A percentile compares a stretch with the other conserved stretches of the same genome.
Conservation (phyloP, 2,329 filamentous ascomycete genomes). For the Trichoderma sp. region DNA sequence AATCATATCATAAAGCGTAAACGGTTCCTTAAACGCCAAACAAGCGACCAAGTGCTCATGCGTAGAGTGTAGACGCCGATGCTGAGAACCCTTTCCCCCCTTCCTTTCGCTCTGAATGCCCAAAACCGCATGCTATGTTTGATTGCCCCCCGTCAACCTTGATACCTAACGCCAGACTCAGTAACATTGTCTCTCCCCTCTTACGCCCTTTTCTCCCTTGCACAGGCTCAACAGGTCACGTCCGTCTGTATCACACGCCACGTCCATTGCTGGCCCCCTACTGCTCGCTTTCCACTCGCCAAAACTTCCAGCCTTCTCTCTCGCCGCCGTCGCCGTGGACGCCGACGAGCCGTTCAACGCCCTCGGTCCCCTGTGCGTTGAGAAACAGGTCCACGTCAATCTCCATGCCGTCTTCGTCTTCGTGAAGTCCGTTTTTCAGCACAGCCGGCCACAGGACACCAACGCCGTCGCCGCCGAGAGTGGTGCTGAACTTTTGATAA, state of each 20-base stretch:
- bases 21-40: constrained; percentile 15
- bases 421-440: constrained; percentile 78
- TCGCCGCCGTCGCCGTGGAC: constrained; percentile 69
- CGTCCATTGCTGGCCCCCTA: too few species aligned
- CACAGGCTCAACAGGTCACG: neutral
- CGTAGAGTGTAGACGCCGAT: constrained; percentile 3
- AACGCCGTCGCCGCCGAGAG: constrained; percentile 88
- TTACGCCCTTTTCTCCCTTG: neutral
- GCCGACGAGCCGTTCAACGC: constrained; percentile 84
- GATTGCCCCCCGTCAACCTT: constrained; percentile 1
- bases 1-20: constrained; percentile 16
- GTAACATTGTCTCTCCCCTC: neutral
- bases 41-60: constrained; percentile 22
- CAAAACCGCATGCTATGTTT: neutral
- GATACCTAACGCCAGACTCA: constrained; percentile 7
- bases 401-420: constrained; percentile 80
- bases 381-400: constrained; percentile 86
- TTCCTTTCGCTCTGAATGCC: constrained; percentile 5
- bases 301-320: constrained; percentile 84
- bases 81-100: neutral
- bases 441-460: constrained; percentile 94
- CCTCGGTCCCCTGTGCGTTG: constrained; percentile 78
- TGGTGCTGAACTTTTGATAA: constrained; percentile 85
- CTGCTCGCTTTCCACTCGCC: constrained; percentile 62
- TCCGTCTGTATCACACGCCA: neutral